A percentile compares a stretch with the other conserved stretches of the same genome.
Conservation (phyloP, 2,329 filamentous ascomycete genomes). For the Colletotrichum lini region DNA sequence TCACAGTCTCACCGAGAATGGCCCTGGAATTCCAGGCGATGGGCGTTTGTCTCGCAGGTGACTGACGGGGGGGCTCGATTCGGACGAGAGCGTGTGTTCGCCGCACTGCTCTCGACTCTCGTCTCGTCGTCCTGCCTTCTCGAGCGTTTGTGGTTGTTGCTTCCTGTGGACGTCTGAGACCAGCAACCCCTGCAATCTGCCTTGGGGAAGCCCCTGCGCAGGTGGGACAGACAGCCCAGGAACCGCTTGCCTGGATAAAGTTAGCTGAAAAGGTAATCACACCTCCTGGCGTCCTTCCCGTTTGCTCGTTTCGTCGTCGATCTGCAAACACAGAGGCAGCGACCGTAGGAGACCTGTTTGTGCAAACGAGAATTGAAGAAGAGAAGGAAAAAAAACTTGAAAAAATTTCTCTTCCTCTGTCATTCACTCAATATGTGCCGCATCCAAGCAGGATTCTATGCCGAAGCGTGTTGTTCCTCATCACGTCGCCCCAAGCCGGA, state of each 20-base stretch:
- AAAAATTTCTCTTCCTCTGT: too few relatives aligned
- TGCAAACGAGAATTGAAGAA: neutral
- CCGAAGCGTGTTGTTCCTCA: too few relatives aligned
- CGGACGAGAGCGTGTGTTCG: neutral
- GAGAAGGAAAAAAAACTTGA: too few relatives aligned
- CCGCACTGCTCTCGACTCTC: neutral
- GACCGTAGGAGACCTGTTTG: neutral
- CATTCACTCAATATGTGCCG: too few relatives aligned
- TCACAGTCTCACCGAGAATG: neutral
- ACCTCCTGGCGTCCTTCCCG: conserved; percentile 14
- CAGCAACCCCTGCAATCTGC: conserved; percentile 11
- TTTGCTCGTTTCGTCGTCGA: conserved; percentile 5
- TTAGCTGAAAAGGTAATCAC: conserved; percentile 14
- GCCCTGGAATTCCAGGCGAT: conserved; percentile 2
- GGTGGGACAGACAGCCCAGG: conserved; percentile 13
- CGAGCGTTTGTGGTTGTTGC: conserved; percentile 14
- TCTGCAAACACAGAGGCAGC: conserved; percentile 9
- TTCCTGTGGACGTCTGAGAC: neutral
- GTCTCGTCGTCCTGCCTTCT: conserved; percentile 3
- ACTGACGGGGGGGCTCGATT: neutral
- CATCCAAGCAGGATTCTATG: too few relatives aligned
- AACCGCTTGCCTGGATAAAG: conserved; percentile 36
- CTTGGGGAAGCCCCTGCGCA: conserved; percentile 30
- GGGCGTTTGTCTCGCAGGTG: neutral
- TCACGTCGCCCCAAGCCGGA: neutral